Percentiles rank a stretch among this genome's conserved stretches.
These are phyloP conservation scores for Annulohypoxylon truncatum DNA, from an alignment of 2,329 filamentous ascomycete genomes.

Conservation along the genomic window DNA sequence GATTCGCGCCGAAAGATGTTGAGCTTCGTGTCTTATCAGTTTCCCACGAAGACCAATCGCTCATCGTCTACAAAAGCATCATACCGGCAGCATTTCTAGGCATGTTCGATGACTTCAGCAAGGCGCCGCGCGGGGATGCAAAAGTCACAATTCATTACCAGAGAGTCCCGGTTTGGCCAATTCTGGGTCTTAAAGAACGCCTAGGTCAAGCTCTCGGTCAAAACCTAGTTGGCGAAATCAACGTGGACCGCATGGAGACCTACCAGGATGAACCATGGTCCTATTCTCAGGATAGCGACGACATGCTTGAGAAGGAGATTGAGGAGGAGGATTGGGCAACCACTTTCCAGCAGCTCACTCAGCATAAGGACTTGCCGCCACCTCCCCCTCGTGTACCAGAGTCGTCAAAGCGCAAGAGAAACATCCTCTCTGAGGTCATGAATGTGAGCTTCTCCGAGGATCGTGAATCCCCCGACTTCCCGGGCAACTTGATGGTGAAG, in stretches of 20 bases:
- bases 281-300: background rate
- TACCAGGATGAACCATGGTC: slow-evolving; percentile 54
- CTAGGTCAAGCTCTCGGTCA: slow-evolving; percentile 64
- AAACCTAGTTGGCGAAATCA: slow-evolving; percentile 61
- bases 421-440: slow-evolving; percentile 47
- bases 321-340: background rate
- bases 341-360: background rate
- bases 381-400: slow-evolving; percentile 16
- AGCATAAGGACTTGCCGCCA: background rate
- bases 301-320: background rate
- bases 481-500: slow-evolving; percentile 41
- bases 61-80: slow-evolving; percentile 65
- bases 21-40: slow-evolving; percentile 61
- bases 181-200: slow-evolving; percentile 66
- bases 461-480: slow-evolving; percentile 37
- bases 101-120: slow-evolving; percentile 62
- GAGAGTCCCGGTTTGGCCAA: slow-evolving; percentile 65
- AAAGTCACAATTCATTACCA: slow-evolving; percentile 61
- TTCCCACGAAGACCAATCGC: slow-evolving; percentile 61
- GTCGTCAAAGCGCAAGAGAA: slow-evolving; percentile 45
- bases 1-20: slow-evolving; percentile 54
- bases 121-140: slow-evolving; percentile 50
- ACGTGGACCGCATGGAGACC: slow-evolving; percentile 57
- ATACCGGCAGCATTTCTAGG: slow-evolving; percentile 62
- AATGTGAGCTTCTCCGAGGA: slow-evolving; percentile 51